These are phyloP conservation scores for Cymbopogon flexuosus DNA, from an alignment of 202 grass and related monocot genomes.

Conservation along the genomic window DNA sequence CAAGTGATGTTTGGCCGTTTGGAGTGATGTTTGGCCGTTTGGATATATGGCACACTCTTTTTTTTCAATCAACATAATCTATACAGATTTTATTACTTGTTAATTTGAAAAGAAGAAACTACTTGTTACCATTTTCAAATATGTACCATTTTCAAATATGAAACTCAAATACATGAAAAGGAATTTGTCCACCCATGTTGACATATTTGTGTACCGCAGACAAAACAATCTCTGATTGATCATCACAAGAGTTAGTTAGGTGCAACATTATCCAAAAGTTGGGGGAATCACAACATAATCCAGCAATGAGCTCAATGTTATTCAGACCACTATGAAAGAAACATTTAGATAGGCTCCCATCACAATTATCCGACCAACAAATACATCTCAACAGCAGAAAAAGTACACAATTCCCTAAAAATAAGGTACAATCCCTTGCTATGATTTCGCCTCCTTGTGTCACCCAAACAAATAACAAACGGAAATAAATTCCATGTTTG, in stretches of 20 bases:
- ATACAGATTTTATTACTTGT: background rate
- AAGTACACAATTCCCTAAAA: slow-evolving; percentile 31
- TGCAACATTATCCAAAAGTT: background rate
- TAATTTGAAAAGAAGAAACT: background rate
- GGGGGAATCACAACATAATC: background rate
- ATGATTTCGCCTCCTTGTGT: slow-evolving; percentile 22
- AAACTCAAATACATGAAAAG: background rate
- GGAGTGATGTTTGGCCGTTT: background rate
- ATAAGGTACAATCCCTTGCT: slow-evolving; percentile 36
- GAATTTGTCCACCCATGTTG: background rate
- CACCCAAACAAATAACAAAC: slow-evolving; percentile 41
- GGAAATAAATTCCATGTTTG: slow-evolving; percentile 39
- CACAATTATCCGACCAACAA: slow-evolving; percentile 22
- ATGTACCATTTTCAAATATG: background rate
- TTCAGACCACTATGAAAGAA: background rate
- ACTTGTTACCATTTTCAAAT: background rate
- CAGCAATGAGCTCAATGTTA: background rate
- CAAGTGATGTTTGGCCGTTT: background rate
- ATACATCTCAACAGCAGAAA: slow-evolving; percentile 10
- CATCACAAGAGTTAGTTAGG: background rate
- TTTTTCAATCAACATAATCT: background rate
- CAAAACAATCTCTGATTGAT: background rate
- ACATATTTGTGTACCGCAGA: background rate
- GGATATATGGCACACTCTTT: no score
- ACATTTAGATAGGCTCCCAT: background rate